phyloP scores from a whole-genome alignment of 2,329 filamentous ascomycete species.

The Colletotrichum sp. region DNA sequence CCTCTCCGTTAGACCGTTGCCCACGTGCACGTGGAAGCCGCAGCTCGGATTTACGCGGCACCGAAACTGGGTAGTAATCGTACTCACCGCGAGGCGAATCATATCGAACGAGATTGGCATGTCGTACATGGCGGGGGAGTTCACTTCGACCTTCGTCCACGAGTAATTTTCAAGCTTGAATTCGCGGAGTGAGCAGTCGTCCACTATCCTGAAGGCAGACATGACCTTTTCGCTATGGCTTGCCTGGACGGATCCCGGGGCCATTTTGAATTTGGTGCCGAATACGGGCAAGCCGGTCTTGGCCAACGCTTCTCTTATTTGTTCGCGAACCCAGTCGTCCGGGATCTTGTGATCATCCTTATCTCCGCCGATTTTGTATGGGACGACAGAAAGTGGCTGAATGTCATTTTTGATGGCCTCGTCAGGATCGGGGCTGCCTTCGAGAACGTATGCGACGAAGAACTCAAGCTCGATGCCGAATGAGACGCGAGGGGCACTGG shows the following conservation, averaged over 20 bases:
- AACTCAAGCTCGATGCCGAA: conserved; percentile 32
- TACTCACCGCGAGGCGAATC: conserved; percentile 31
- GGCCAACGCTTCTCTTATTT: neutral
- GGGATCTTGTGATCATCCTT: neutral
- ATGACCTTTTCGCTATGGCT: neutral
- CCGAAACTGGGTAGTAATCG: conserved; percentile 33
- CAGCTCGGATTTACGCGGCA: conserved; percentile 35
- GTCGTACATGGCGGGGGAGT: conserved; percentile 36
- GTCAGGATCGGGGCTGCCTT: conserved; percentile 25
- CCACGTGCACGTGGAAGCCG: conserved; percentile 42
- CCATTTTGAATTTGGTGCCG: neutral
- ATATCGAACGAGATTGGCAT: conserved; percentile 29
- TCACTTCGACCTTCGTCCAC: conserved; percentile 33
- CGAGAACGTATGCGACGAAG: conserved; percentile 21
- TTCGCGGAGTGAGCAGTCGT: conserved; percentile 5
- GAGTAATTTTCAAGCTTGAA: conserved; percentile 5
- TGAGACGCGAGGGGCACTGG: conserved; percentile 23
- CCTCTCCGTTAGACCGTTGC: conserved; percentile 30
- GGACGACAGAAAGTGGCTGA: conserved; percentile 27
- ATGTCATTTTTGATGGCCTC: conserved; percentile 19
- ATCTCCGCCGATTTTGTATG: neutral
- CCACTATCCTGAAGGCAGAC: neutral
- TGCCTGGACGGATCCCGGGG: conserved; percentile 2
- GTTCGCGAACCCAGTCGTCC: neutral
- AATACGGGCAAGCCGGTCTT: conserved; percentile 6